Evolutionary conservation across 805 yeast species (phyloP).

Genomic region (Ogataea dorogensis): DNA sequence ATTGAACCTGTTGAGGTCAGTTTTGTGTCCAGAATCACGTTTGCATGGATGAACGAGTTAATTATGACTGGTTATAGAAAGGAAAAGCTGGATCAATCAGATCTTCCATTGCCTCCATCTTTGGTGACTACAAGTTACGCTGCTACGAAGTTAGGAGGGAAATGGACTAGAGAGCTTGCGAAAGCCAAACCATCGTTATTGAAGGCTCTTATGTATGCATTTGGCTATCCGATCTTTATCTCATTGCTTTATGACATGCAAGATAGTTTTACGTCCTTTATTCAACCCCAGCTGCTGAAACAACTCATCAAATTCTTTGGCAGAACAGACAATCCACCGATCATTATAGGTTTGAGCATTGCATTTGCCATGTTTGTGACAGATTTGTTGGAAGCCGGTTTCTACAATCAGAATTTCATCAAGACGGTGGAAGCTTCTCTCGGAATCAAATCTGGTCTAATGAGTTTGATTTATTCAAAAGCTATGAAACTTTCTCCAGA

Average conservation of each 20-base stretch:
- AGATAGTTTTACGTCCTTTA: slow-evolving; percentile 40
- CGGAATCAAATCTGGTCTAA: slow-evolving; percentile 62
- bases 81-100: slow-evolving; percentile 34
- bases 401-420: slow-evolving; percentile 68
- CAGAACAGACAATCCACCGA: slow-evolving; percentile 37
- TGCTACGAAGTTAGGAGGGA: slow-evolving; percentile 29
- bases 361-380: slow-evolving; percentile 62
- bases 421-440: slow-evolving; percentile 59
- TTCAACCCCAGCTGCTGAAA: slow-evolving; percentile 59
- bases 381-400: slow-evolving; percentile 57
- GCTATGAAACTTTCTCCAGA: slow-evolving; percentile 66
- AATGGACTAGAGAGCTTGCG: slow-evolving; percentile 37
- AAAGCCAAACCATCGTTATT: slow-evolving; percentile 32
- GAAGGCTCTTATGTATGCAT: slow-evolving; percentile 37
- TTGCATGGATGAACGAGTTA: slow-evolving; percentile 87
- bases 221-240: slow-evolving; percentile 36
- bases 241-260: slow-evolving; percentile 39
- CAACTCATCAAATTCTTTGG: slow-evolving; percentile 47
- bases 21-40: slow-evolving; percentile 72
- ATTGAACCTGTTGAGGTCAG: slow-evolving; percentile 41
- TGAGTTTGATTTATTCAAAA: slow-evolving; percentile 68
- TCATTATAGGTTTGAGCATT: slow-evolving; percentile 60
- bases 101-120: slow-evolving; percentile 42
- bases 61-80: slow-evolving; percentile 65
- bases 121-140: slow-evolving; percentile 36